Evolutionary conservation across 1,284 basidiomycete genomes (phyloP).

Genomic region (Volvariella volvacea): DNA sequence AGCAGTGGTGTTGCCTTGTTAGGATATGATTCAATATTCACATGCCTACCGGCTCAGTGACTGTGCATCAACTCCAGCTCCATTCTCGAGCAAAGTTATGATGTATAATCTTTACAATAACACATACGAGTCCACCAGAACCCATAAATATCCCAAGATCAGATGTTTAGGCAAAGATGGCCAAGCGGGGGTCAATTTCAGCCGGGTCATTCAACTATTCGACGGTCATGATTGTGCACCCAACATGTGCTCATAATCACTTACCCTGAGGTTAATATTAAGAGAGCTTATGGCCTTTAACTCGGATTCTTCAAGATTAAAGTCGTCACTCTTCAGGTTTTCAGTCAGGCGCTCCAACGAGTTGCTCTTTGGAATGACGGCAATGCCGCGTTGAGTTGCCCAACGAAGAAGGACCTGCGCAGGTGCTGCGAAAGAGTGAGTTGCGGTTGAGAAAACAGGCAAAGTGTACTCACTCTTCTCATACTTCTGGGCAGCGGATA

Average conservation of each 20-base stretch:
- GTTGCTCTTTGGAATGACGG: conserved; percentile 77
- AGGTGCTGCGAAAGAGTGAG: conserved; percentile 16
- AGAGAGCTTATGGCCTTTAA: conserved; percentile 53
- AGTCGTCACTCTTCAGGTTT: conserved; percentile 55
- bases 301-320: conserved; percentile 56
- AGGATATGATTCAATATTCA: no score
- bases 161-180: conserved; percentile 54
- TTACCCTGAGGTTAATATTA: conserved; percentile 52
- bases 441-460: not conserved
- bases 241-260: conserved; percentile 1
- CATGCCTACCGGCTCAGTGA: no score
- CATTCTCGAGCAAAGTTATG: no score
- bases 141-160: no score
- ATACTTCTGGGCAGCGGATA: conserved; percentile 41
- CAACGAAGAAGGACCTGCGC: conserved; percentile 65
- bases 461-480: conserved; percentile 41
- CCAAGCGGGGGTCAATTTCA: conserved; percentile 55
- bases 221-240: conserved; percentile 3
- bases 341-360: conserved; percentile 41
- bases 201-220: conserved; percentile 63
- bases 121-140: no score
- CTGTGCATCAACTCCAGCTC: no score
- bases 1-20: no score
- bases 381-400: conserved; percentile 71
- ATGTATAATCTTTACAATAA: no score